These are phyloP conservation scores for Oryza officinalis DNA, from an alignment of 176 grass and related monocot genomes.

Conservation along the genomic window DNA sequence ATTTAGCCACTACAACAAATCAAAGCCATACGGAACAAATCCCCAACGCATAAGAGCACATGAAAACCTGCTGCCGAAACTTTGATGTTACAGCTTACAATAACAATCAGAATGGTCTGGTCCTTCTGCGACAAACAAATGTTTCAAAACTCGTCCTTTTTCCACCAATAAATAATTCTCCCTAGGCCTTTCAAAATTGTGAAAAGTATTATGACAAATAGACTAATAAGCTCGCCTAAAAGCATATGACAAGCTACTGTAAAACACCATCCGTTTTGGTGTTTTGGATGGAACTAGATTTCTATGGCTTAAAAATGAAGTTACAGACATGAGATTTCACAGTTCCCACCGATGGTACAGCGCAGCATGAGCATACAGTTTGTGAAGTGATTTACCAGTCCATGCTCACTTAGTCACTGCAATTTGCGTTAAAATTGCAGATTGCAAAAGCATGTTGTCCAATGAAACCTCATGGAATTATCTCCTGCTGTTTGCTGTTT, in stretches of 20 bases:
- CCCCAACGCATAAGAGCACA: neutral
- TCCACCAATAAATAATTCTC: neutral
- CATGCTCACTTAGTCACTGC: slow-evolving; percentile 26
- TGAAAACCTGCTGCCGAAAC: slow-evolving; percentile 5
- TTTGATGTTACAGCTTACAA: slow-evolving; percentile 33
- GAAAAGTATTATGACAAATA: slow-evolving; percentile 33
- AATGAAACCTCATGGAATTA: slow-evolving; percentile 21
- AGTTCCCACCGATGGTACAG: neutral
- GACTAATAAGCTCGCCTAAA: slow-evolving; percentile 35
- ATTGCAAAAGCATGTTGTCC: slow-evolving; percentile 24
- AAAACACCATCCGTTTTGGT: slow-evolving; percentile 35
- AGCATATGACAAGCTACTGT: slow-evolving; percentile 34
- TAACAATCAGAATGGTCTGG: neutral
- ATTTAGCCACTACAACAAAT: neutral
- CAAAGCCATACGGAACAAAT: neutral
- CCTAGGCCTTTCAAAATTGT: slow-evolving; percentile 37
- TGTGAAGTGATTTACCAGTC: neutral
- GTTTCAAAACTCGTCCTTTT: neutral
- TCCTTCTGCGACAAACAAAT: slow-evolving; percentile 9
- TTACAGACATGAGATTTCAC: slow-evolving; percentile 24
- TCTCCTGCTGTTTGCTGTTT: slow-evolving; percentile 67
- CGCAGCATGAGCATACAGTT: slow-evolving; percentile 5
- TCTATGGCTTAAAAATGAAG: slow-evolving; percentile 23
- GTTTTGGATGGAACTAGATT: slow-evolving; percentile 33
- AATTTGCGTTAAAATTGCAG: slow-evolving; percentile 57